Evolutionary conservation across 192 early-diverging fungal genomes (phyloP).

Genomic region (Coemansia sp.): DNA sequence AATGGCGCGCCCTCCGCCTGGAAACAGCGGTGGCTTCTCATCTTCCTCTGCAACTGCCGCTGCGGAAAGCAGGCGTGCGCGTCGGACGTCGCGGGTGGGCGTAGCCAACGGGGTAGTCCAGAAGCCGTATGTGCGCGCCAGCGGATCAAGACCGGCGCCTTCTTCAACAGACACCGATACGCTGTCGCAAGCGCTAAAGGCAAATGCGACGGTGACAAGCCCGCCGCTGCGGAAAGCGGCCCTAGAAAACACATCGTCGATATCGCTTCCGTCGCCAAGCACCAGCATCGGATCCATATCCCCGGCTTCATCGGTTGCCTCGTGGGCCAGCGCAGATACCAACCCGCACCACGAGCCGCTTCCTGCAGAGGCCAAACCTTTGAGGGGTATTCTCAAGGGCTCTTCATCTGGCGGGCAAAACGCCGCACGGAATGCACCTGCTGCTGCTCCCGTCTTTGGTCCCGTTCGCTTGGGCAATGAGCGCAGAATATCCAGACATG

Average conservation of each 20-base stretch:
- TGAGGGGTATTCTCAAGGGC: conserved; percentile 49
- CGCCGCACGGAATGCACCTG: background rate
- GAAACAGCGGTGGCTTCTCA: background rate
- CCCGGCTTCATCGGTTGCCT: conserved; percentile 37
- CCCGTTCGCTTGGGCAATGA: conserved; percentile 42
- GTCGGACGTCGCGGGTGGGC: conserved; percentile 5
- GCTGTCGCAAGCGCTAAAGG: conserved; percentile 9
- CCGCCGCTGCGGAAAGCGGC: conserved; percentile 17
- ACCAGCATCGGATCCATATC: conserved; percentile 28
- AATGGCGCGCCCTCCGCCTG: conserved; percentile 18
- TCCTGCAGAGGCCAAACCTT: conserved; percentile 36
- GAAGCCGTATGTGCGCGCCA: background rate
- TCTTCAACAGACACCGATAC: background rate
- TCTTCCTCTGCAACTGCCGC: conserved; percentile 9
- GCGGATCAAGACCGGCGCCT: background rate
- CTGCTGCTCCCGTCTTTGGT: conserved; percentile 5
- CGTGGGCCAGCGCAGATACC: conserved; percentile 43
- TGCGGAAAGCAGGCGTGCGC: conserved; percentile 9
- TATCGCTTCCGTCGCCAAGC: conserved; percentile 38
- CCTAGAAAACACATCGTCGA: conserved; percentile 11
- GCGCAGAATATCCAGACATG: conserved; percentile 43
- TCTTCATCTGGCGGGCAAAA: background rate
- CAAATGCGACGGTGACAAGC: conserved; percentile 19
- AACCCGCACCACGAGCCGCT: conserved; percentile 52
- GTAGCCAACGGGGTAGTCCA: background rate